Evolutionary conservation across 306 rosid genomes (phyloP).

Genomic region (Citrullus amarus): DNA sequence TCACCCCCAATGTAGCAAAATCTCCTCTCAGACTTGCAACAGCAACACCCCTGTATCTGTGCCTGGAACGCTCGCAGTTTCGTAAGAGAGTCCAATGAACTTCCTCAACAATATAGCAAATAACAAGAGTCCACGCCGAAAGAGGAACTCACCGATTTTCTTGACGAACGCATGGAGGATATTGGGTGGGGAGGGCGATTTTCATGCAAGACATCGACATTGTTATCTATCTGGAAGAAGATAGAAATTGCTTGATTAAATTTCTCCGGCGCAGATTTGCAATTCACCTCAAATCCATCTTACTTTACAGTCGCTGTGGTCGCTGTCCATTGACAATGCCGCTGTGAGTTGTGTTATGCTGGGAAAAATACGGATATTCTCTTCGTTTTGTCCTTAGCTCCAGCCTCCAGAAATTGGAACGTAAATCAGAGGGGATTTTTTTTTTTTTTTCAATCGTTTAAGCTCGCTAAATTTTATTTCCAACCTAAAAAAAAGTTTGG

Average conservation of each 20-base stretch:
- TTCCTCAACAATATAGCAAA: not conserved
- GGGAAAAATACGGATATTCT: too few species aligned
- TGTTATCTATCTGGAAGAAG: not conserved
- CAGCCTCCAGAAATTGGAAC: too few species aligned
- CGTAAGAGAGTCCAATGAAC: not conserved
- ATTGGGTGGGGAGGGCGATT: conserved; percentile 3
- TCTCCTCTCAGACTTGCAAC: conserved; percentile 47
- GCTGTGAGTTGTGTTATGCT: too few species aligned
- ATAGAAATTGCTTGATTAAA: not conserved
- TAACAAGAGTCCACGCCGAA: not conserved
- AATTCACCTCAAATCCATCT: not conserved
- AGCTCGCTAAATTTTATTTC: too few species aligned
- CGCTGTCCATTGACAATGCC: not conserved
- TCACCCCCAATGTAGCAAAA: conserved; percentile 33
- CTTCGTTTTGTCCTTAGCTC: too few species aligned
- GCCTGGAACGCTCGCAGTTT: not conserved
- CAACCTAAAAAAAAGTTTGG: too few species aligned
- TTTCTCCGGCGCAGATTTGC: not conserved
- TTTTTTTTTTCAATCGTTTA: too few species aligned
- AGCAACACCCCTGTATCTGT: conserved; percentile 37
- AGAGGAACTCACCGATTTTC: conserved; percentile 31
- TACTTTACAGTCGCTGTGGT: not conserved
- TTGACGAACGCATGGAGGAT: conserved; percentile 13
- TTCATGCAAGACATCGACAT: not conserved
- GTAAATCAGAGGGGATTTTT: too few species aligned